A percentile compares a stretch with the other conserved stretches of the same genome.
These are phyloP conservation scores for Aphanomyces astaci DNA, from an alignment of 352 stramenopile species.

Conservation along the genomic window DNA sequence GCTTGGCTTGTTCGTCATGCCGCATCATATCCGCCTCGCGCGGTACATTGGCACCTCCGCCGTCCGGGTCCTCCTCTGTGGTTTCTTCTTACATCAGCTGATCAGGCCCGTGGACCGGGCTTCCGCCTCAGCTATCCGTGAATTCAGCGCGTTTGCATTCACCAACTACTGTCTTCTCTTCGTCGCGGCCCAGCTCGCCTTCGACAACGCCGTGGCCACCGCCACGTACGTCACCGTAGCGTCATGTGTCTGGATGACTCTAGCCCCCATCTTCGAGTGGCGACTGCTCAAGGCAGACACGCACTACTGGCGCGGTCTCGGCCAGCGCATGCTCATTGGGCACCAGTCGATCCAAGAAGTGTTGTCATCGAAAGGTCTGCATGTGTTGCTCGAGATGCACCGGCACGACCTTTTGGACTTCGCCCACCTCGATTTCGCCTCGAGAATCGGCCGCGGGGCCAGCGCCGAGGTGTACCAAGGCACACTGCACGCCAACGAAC, in stretches of 20 bases:
- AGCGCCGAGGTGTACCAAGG: slow-evolving; percentile 61
- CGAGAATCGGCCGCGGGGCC: slow-evolving; percentile 28
- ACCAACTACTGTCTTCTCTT: slow-evolving; percentile 35
- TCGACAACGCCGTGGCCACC: not conserved
- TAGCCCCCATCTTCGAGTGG: slow-evolving; percentile 62
- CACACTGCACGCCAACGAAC: slow-evolving; percentile 39
- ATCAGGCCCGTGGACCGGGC: slow-evolving; percentile 9
- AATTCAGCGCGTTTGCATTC: slow-evolving; percentile 30
- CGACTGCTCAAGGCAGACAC: slow-evolving; percentile 63
- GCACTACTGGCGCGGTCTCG: slow-evolving; percentile 58
- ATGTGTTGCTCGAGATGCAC: slow-evolving; percentile 20
- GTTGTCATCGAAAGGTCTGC: slow-evolving; percentile 28
- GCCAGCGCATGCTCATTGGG: slow-evolving; percentile 33
- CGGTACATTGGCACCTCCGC: slow-evolving; percentile 35
- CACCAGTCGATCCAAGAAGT: slow-evolving; percentile 25
- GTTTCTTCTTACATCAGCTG: slow-evolving; percentile 35
- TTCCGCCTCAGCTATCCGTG: slow-evolving; percentile 28
- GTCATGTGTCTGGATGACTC: slow-evolving; percentile 40
- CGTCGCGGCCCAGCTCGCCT: slow-evolving; percentile 37
- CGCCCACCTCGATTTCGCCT: slow-evolving; percentile 13
- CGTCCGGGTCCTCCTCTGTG: slow-evolving; percentile 30
- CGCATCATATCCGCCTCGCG: not conserved
- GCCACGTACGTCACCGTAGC: slow-evolving; percentile 34
- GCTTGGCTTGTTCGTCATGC: slow-evolving; percentile 17
- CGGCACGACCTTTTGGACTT: slow-evolving; percentile 23